Evolutionary conservation across 2,329 filamentous ascomycete genomes (phyloP), one percentile per base, ranked within the genome.

Genomic region (Daldinia sp.): DNA sequence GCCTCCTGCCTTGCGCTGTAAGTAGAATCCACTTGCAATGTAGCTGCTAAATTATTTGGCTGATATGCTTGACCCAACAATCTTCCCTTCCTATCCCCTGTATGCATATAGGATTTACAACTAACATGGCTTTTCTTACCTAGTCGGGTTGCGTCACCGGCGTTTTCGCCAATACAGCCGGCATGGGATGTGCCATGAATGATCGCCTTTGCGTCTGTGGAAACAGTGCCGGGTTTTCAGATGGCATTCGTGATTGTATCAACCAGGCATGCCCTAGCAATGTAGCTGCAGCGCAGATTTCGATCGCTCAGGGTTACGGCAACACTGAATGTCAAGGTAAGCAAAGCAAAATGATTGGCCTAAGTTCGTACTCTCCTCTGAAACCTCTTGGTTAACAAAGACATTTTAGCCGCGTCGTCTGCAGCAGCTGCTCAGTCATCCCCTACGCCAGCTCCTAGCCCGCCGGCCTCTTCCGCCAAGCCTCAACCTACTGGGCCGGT

Each of bases 201-300:
- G 73, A 76, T 55, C 71, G 55, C 1, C 23, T 72, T 13, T 83
- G 82, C 63, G 73, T 83, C 13, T 83, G 82, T 65, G 68, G 63
- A 25, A 76, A 76, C 9, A 54, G 71, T 9, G 47, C 45, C 0
- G 70, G 70, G 17, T 79, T 73, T 3, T 11, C 64, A 1, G 62
- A 69, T 56, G 78, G 77, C n/a, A 74, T 82, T 47, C 69, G 72
- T 19, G 79, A 82, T 49, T 83, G 81, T 59, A 75, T 78, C 30
- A 71, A 68, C 43, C 57, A 70, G 21, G 70, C 71, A 10, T 78
- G 77, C 49, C 66, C 67, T 5, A 43, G 58, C 21, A 72, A 48
- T 17, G 55, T 74, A 10, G 71, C 68, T 3, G 71, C 72, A 4
- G 61, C 70, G 23, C 72, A 76, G 56, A 63, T 77, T 8, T 71